phyloP scores from a whole-genome alignment of 768 basidiomycete species.

The Suillus subaureus region DNA sequence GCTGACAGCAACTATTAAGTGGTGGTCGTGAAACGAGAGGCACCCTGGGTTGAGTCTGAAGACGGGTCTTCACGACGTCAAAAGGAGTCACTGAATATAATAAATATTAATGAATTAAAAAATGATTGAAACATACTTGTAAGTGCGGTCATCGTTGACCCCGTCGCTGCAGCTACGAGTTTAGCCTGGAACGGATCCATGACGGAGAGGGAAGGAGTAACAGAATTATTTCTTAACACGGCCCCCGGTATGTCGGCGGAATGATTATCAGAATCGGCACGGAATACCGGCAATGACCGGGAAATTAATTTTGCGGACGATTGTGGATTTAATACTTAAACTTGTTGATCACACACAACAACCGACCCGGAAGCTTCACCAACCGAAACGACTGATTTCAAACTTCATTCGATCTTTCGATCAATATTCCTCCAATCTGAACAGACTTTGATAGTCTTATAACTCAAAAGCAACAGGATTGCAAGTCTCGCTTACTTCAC shows the following conservation, averaged over 20 bases:
- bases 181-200: conserved; percentile 83
- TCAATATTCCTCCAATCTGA: background rate
- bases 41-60: conserved; percentile 85
- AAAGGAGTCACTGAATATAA: conserved; percentile 93
- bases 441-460: conserved; percentile 19
- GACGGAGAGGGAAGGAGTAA: conserved; percentile 6
- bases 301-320: conserved; percentile 14
- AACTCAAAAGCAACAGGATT: conserved; percentile 17
- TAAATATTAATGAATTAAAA: conserved; percentile 10
- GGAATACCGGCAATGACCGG: conserved; percentile 30
- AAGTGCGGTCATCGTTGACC: conserved; percentile 79
- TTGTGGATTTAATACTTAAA: background rate
- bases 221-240: background rate
- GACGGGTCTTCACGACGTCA: conserved; percentile 94
- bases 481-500: conserved; percentile 13
- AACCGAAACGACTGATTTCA: conserved; percentile 7
- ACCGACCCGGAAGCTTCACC: conserved; percentile 5
- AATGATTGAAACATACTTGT: conserved; percentile 56
- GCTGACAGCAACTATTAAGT: conserved; percentile 70
- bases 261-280: background rate
- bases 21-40: conserved; percentile 57
- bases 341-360: conserved; percentile 10
- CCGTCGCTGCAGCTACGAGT: conserved; percentile 76
- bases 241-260: conserved; percentile 1
- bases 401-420: background rate